phyloP scores from a whole-genome alignment of 2,329 filamentous ascomycete species.

The Hymenoscyphus scutula region DNA sequence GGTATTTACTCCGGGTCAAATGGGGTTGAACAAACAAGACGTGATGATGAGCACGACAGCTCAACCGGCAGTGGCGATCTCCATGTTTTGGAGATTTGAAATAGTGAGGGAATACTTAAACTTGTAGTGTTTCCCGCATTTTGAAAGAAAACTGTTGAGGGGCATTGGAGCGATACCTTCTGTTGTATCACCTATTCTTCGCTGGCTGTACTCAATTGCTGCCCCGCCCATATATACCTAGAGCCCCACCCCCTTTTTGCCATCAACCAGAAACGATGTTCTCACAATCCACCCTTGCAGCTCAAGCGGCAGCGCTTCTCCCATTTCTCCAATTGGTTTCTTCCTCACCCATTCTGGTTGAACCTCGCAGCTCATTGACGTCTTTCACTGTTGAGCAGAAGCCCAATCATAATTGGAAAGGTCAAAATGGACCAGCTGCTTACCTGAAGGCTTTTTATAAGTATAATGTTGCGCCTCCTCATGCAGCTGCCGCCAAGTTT shows the following conservation, averaged over 20 bases:
- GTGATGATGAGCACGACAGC: constrained; percentile 2
- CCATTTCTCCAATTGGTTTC: constrained; percentile 7
- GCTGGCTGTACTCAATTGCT: neutral
- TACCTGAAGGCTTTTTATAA: constrained; percentile 9
- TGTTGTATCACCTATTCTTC: neutral
- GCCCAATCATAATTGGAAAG: constrained; percentile 6
- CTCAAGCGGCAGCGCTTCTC: constrained; percentile 6
- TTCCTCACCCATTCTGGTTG: constrained; percentile 3
- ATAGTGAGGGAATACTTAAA: neutral
- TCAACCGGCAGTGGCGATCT: constrained; percentile 6
- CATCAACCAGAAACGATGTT: constrained; percentile 7
- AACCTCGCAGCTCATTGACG: neutral
- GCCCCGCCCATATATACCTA: neutral
- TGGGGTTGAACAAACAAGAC: constrained; percentile 1
- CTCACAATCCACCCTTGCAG: constrained; percentile 3
- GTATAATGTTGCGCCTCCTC: constrained; percentile 10
- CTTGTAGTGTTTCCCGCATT: neutral
- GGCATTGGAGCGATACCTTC: neutral
- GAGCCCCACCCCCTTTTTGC: constrained; percentile 7
- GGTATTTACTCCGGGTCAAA: neutral
- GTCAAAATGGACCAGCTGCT: constrained; percentile 8
- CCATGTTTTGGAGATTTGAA: neutral
- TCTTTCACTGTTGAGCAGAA: constrained; percentile 9
- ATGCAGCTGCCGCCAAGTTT: neutral
- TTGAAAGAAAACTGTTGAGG: neutral